Base-by-base conservation (phyloP, 1,139 yeast species). In the Hemisphaericaspora lyxosophila region DNA sequence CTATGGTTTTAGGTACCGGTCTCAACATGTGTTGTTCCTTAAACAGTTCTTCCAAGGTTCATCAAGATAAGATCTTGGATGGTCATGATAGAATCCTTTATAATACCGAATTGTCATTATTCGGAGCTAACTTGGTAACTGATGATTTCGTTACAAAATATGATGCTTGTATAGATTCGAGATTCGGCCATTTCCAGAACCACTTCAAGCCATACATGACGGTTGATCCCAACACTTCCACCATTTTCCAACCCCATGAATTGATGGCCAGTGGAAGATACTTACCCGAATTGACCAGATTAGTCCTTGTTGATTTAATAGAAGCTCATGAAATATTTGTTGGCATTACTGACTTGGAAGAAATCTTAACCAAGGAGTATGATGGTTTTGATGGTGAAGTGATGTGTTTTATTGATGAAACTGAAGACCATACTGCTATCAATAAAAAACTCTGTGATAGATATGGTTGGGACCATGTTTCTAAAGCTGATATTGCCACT, bases 231-330 rank as follows among this genome's bases (percentile, higher is more conserved):
- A 29, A 30, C 4, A 49, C 56, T n/a, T 44, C 55, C 14, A 53
- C 57, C 7, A 59, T 75, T 27, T 72, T 74, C 50, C 83, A 78
- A 51, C 84, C 84, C 2, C 57, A 70, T 32, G 84, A 78, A 51
- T 59, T 73, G 42, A 60, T 76, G 64, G 68, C 79, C 26, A 64
- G 78, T 34, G 84, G 83, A 1, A 60, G 83, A 47, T 78, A 78
- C 53, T 60, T 78, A 37, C 77, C 80, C 8, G 84, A 78, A 49
- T 54, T 77, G 40, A 57, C 73, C 5, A 59, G 83, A 34, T 56
- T 73, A 39, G 66, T 66, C 3, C 39, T 75, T 29, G 50, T 62
- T 22, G 73, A 67, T 33, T 50, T 70, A 46, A 51, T 64, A 26
- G 54, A 55, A 2, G 44, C 46, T 5, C 47, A 54, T 5, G 70